Evolutionary conservation across 2,329 filamentous ascomycete species (phyloP).

Genomic region (Leptosphaerulina australis): DNA sequence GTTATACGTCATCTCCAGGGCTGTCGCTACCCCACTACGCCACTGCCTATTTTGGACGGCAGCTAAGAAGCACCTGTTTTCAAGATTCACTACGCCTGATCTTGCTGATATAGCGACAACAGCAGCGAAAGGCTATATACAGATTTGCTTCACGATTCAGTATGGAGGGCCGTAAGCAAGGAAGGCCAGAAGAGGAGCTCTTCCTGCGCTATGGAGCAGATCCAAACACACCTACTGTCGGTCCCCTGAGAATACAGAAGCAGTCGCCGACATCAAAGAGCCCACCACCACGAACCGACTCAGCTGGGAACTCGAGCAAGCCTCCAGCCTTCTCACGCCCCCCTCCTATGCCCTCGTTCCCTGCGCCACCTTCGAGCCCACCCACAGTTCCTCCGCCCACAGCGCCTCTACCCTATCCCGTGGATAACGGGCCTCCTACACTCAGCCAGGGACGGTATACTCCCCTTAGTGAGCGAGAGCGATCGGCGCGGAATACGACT

Average conservation of each 20-base stretch:
- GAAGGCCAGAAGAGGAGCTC: slow-evolving; percentile 79
- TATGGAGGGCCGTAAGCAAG: slow-evolving; percentile 61
- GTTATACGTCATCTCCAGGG: slow-evolving; percentile 26
- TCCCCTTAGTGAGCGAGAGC: slow-evolving; percentile 46
- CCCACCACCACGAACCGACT: slow-evolving; percentile 62
- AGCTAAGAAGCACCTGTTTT: slow-evolving; percentile 13
- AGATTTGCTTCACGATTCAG: slow-evolving; percentile 7
- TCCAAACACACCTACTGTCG: slow-evolving; percentile 76
- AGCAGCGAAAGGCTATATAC: background rate
- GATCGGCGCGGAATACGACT: slow-evolving; percentile 42
- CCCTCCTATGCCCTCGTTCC: slow-evolving; percentile 67
- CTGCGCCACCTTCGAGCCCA: slow-evolving; percentile 59
- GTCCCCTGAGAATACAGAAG: slow-evolving; percentile 85
- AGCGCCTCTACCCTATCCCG: slow-evolving; percentile 54
- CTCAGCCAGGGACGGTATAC: slow-evolving; percentile 41
- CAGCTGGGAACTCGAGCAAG: slow-evolving; percentile 65
- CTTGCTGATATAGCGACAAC: background rate
- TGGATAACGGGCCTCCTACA: slow-evolving; percentile 48
- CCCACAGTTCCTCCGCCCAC: slow-evolving; percentile 51
- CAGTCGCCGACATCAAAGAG: slow-evolving; percentile 59
- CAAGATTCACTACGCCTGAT: slow-evolving; percentile 9
- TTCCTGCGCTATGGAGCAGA: slow-evolving; percentile 64
- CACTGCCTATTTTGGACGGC: slow-evolving; percentile 6
- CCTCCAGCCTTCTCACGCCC: slow-evolving; percentile 46
- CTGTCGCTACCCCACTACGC: slow-evolving; percentile 15